These are phyloP conservation scores for Naegleria gruberi DNA, from an alignment of 208 protist species.

Conservation along the genomic window DNA sequence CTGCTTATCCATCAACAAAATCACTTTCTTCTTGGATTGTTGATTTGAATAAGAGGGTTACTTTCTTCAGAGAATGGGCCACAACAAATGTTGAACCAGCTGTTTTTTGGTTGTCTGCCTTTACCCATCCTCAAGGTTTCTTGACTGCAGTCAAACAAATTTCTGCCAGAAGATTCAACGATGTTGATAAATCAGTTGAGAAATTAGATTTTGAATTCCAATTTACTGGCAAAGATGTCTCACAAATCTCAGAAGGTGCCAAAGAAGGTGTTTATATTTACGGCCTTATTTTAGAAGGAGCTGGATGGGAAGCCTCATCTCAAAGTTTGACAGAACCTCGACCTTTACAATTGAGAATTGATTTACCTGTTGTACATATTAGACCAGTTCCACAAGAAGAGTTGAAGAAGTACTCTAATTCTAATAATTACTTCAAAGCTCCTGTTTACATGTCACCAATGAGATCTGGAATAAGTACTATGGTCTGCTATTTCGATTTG, in stretches of 20 bases:
- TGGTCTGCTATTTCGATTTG: constrained; percentile 87
- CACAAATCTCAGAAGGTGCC: constrained; percentile 69
- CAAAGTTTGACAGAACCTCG: constrained; percentile 82
- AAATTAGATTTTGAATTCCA: constrained; percentile 94
- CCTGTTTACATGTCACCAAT: constrained; percentile 95
- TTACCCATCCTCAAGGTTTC: constrained; percentile 97
- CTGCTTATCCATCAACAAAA: constrained; percentile 93
- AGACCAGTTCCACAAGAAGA: constrained; percentile 79
- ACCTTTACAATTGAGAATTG: constrained; percentile 87
- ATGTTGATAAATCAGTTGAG: constrained; percentile 79
- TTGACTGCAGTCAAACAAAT: constrained; percentile 93
- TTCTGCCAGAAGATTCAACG: constrained; percentile 69
- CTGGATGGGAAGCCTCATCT: constrained; percentile 79
- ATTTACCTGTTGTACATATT: constrained; percentile 97
- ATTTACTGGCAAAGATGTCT: constrained; percentile 74
- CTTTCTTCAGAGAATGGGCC: constrained; percentile 84
- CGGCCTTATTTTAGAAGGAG: constrained; percentile 92
- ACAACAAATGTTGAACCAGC: constrained; percentile 64
- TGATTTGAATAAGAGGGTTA: constrained; percentile 83
- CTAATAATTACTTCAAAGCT: constrained; percentile 78
- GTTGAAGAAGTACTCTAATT: constrained; percentile 56
- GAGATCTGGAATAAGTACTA: constrained; percentile 87
- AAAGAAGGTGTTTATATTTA: constrained; percentile 91
- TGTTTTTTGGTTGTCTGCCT: constrained; percentile 93
- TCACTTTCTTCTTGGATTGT: constrained; percentile 87